phyloP scores from a whole-genome alignment of 2,329 filamentous ascomycete species.

The Basipetospora chlamydospora region DNA sequence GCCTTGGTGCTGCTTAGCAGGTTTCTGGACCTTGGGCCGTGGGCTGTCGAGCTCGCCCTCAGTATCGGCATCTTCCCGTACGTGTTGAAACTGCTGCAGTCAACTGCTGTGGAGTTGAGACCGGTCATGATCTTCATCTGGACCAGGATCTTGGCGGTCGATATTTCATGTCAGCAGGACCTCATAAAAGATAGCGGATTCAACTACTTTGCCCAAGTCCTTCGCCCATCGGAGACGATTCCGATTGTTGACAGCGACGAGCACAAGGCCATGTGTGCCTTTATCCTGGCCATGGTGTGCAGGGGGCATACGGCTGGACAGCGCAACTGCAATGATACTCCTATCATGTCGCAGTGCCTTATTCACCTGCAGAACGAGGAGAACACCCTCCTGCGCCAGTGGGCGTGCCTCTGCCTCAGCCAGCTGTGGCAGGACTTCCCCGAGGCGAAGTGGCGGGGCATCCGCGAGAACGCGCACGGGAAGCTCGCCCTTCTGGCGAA shows the following conservation, averaged over 20 bases:
- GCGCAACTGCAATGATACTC: constrained; percentile 76
- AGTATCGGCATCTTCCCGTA: constrained; percentile 99
- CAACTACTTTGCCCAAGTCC: constrained; percentile 86
- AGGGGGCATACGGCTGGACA: constrained; percentile 87
- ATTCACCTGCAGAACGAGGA: constrained; percentile 71
- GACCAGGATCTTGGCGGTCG: constrained; percentile 89
- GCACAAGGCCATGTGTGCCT: constrained; percentile 97
- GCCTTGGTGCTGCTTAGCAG: constrained; percentile 84
- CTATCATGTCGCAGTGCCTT: constrained; percentile 80
- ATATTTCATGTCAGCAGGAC: constrained; percentile 84
- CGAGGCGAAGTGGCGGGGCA: constrained; percentile 93
- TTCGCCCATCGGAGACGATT: constrained; percentile 70
- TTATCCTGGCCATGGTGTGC: constrained; percentile 94
- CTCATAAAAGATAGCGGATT: constrained; percentile 94
- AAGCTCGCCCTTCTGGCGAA: constrained; percentile 68
- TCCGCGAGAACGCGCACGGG: constrained; percentile 69
- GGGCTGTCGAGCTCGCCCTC: constrained; percentile 94
- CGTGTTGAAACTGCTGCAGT: constrained; percentile 92
- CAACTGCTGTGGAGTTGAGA: constrained; percentile 84
- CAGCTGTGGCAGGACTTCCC: constrained; percentile 86
- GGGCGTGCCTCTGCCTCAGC: constrained; percentile 89
- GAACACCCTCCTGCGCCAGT: constrained; percentile 80
- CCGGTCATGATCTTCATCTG: constrained; percentile 99
- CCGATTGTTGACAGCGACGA: constrained; percentile 81
- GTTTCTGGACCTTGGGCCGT: constrained; percentile 89